Conservation (phyloP, 1,284 basidiomycete genomes). For the Ganoderma multipileum region DNA sequence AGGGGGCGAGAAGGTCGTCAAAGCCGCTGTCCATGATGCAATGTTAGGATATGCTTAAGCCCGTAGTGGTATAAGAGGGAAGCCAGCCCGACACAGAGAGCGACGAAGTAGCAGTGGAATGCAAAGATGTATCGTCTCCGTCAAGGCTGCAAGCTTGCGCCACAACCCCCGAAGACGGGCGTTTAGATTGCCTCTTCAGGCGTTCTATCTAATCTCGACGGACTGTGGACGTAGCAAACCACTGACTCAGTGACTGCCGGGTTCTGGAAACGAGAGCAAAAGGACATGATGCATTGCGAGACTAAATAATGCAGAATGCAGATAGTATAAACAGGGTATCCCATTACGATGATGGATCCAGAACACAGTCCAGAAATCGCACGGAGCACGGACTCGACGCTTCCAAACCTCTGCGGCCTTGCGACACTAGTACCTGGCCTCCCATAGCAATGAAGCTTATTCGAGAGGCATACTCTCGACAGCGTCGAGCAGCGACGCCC, state of each 20-base stretch:
- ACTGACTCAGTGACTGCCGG: no score
- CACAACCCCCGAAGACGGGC: not conserved
- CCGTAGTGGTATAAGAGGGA: not conserved
- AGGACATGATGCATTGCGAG: not conserved
- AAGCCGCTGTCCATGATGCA: constrained; percentile 53
- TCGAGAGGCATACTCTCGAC: constrained; percentile 87
- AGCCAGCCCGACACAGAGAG: not conserved
- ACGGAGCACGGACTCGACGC: not conserved
- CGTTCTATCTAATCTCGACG: constrained; percentile 4
- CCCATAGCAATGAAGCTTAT: constrained; percentile 43
- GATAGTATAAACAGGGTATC: constrained; percentile 17
- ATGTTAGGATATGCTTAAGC: not conserved
- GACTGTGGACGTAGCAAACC: not conserved
- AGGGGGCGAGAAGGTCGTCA: constrained; percentile 77
- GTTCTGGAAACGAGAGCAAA: not conserved
- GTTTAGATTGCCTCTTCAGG: not conserved
- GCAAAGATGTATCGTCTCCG: not conserved
- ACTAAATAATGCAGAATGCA: not conserved
- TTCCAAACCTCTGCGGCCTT: not conserved
- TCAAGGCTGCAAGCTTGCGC: not conserved
- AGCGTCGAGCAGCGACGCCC: constrained; percentile 73
- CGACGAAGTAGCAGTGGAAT: not conserved
- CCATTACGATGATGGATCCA: constrained; percentile 12
- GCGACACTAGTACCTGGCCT: not conserved
- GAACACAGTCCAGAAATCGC: constrained; percentile 9